A percentile compares a stretch with the other conserved stretches of the same genome.
Evolutionary conservation across 805 yeast species (phyloP).

Genomic region (Wickerhamiella nectarea): DNA sequence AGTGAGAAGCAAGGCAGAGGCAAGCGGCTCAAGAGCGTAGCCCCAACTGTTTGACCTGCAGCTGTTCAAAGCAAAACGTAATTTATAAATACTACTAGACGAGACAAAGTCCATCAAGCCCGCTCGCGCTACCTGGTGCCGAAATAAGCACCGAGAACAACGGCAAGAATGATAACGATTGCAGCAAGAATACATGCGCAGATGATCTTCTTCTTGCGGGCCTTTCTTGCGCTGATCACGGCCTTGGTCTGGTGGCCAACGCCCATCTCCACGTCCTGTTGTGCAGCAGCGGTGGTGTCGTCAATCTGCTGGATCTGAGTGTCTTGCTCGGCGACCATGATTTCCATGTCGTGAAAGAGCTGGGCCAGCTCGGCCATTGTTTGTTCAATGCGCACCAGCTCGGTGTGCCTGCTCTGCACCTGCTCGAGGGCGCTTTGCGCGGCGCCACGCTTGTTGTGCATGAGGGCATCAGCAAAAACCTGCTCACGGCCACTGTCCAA

Average conservation of each 20-base stretch:
- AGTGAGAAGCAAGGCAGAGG: not conserved
- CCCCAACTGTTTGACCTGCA: no score
- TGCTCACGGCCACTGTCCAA: conserved; percentile 68
- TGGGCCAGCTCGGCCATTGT: conserved; percentile 92
- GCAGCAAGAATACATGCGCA: conserved; percentile 32
- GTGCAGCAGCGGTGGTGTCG: conserved; percentile 68
- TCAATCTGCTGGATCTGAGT: conserved; percentile 71
- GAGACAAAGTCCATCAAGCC: no score
- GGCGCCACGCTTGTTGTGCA: conserved; percentile 38
- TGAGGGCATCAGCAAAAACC: conserved; percentile 75
- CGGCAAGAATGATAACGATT: conserved; percentile 21
- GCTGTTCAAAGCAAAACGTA: no score
- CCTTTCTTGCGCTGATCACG: conserved; percentile 71
- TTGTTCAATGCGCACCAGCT: conserved; percentile 84
- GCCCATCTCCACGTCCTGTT: conserved; percentile 83
- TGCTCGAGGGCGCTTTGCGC: conserved; percentile 90
- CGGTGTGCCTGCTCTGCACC: conserved; percentile 91
- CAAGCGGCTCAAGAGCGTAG: not conserved
- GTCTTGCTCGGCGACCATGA: conserved; percentile 90
- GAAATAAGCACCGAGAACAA: conserved; percentile 11
- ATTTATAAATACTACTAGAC: no score
- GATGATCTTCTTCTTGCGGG: conserved; percentile 84
- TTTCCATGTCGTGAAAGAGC: conserved; percentile 91
- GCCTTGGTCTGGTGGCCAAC: conserved; percentile 89
- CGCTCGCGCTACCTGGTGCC: conserved; percentile 3